Evolutionary conservation across 2,329 filamentous ascomycete species (phyloP).

Genomic region (Thielaviopsis euricoi): DNA sequence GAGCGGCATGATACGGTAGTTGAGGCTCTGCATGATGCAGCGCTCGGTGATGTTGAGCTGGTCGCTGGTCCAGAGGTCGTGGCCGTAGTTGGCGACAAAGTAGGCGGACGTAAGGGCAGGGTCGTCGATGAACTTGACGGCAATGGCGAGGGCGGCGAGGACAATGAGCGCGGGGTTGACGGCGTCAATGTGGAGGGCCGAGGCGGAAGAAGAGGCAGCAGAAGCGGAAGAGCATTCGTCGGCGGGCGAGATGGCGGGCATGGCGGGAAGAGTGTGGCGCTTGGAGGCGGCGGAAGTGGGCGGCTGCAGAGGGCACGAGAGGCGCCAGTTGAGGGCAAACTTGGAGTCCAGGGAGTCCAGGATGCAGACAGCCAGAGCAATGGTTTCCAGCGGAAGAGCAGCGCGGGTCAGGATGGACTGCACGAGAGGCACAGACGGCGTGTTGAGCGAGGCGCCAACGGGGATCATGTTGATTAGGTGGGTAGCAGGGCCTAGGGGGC

Average conservation of each 20-base stretch:
- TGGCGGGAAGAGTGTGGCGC: conserved; percentile 31
- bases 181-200: conserved; percentile 37
- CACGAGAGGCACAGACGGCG: conserved; percentile 40
- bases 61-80: conserved; percentile 37
- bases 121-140: conserved; percentile 51
- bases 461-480: conserved; percentile 52
- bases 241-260: conserved; percentile 16
- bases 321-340: conserved; percentile 46
- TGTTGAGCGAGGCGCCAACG: conserved; percentile 41
- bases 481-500: conserved; percentile 39
- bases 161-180: conserved; percentile 46
- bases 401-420: conserved; percentile 44
- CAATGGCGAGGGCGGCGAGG: conserved; percentile 44
- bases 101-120: conserved; percentile 34
- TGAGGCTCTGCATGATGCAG: conserved; percentile 46
- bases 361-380: conserved; percentile 49
- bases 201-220: conserved; percentile 19
- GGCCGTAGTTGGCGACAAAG: conserved; percentile 38
- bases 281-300: conserved; percentile 19
- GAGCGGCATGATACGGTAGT: conserved; percentile 45
- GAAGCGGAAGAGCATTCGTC: conserved; percentile 17
- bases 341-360: conserved; percentile 46
- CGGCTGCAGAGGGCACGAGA: conserved; percentile 34
- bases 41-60: conserved; percentile 50
- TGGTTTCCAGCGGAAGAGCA: conserved; percentile 40